Percentiles rank a stretch among this genome's conserved stretches.
Conservation (phyloP, 176 grass and related monocot genomes). For the Cymbopogon citratus region DNA sequence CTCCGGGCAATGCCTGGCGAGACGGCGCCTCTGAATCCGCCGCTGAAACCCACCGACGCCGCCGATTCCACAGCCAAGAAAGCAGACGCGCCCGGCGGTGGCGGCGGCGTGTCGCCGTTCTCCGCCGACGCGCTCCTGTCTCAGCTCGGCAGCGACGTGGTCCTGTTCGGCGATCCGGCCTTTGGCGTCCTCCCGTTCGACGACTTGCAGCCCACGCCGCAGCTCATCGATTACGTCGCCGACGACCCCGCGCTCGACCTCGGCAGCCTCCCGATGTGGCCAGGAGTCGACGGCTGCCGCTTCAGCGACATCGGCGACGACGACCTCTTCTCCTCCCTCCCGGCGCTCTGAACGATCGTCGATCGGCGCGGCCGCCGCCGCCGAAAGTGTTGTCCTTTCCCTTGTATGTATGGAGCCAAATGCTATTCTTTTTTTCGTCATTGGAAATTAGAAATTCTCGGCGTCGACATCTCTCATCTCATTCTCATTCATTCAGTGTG, state of each 20-base stretch:
- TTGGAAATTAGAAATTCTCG: neutral
- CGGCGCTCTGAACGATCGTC: neutral
- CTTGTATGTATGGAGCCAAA: constrained; percentile 4
- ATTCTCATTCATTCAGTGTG: neutral
- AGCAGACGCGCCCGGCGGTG: neutral
- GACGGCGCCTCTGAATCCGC: too few relatives aligned
- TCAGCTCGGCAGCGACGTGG: neutral
- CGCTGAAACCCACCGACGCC: neutral
- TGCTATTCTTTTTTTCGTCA: neutral
- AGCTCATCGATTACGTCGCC: neutral
- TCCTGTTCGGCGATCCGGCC: neutral
- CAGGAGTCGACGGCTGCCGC: neutral
- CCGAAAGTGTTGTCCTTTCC: neutral
- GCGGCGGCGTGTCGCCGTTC: neutral
- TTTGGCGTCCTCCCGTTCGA: neutral
- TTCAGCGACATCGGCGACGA: constrained; percentile 24
- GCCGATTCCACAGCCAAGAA: neutral
- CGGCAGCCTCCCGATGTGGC: constrained; percentile 7
- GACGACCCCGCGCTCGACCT: constrained; percentile 30
- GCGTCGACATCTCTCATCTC: neutral
- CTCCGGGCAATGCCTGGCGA: constrained; percentile 21
- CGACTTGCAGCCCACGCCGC: neutral
- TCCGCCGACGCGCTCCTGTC: neutral
- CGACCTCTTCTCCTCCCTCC: neutral
- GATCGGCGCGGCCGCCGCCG: neutral